Base-by-base conservation (phyloP, 2,329 filamentous ascomycete genomes). In the Microthyrium microscopicum region DNA sequence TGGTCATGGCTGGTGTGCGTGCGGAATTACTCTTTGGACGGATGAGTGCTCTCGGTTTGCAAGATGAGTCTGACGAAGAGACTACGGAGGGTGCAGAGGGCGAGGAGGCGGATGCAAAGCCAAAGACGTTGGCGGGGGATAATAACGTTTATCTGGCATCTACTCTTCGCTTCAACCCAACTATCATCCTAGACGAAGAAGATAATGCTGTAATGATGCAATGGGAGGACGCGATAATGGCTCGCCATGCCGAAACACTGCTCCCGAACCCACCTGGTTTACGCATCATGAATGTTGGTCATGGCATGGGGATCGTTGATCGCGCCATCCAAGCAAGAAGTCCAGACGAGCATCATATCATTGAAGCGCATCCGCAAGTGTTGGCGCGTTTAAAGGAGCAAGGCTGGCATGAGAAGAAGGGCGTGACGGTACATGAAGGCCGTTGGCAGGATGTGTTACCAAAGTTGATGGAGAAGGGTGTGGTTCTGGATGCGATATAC, bases 1-100 rank as follows among this genome's bases (percentile, higher is more conserved):
- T 87, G 51, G 79, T 95, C 5, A 80, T 87, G 49, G 87, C 87
- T 2, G 89, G 89, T 12, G 81, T 93, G 35, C 68, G 87, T 33
- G 87, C 87, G 1, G 89, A 95, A 62, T 61, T 95, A 52, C 58
- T 98, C 13, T 70, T 95, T 46, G 77, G 74, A 40, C 58, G 89
- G 29, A 60, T 95, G 50, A 76, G 87, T 54, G 62, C 64, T 49
- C 61, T 94, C 4, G 66, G 60, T 2, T 55, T 56, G 0, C 56
- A 58, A 1, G 63, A 64, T 11, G 61, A 60, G 2, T 61, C 62
- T 1, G 60, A 57, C 2, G 58, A 57, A 12, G 59, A 58, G 1
- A 57, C 57, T 11, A 51, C 49, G 5, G 53, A 43, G 12, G 43
- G 46, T 20, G 37, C 27, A 3, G 40, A 49, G 50, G 43, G 46